Base-by-base conservation (phyloP, 495 filamentous ascomycete genomes). In the Haplographium delicatum region DNA sequence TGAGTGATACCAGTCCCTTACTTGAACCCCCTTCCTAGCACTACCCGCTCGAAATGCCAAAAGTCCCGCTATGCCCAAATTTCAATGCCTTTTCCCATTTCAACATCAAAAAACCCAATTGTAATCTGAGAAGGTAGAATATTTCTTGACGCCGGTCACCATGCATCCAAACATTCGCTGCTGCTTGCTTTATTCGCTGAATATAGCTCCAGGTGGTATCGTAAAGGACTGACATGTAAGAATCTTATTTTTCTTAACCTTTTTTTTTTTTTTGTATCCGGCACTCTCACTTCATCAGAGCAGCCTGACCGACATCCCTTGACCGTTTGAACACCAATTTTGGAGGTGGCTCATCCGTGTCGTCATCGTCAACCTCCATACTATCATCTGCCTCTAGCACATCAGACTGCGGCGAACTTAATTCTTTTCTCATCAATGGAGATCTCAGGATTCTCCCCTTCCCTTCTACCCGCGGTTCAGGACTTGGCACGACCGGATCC, bases 291-390 rank as follows among this genome's bases (percentile, higher is more conserved):
- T n/a, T n/a, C n/a, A n/a, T n/a, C n/a, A n/a, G n/a, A n/a, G n/a
- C n/a, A n/a, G n/a, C n/a, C n/a, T n/a, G 13, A 22, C 47, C 46
- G 18, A 51, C 9, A 20, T 60, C 49, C 43, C 53, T 26, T 8
- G 58, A 53, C 23, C 53, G 27, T 30, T 57, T 57, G 47, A 60
- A 60, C 31, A 54, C 33, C 18, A 60, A 23, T 40, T 51, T 57
- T 4, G 54, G 40, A 2, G 50, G 58, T n/a, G 37, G 8, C 13
- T 53, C 8, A 16, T 51, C 46, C 3, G 57, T 50, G 24, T 25
- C 45, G 18, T 26, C 58, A 25, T 61, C 58, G 28, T 61, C 54
- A 9, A 57, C 58, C 31, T 54, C 58, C 58, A 57, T 54, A n/a
- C 22, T 43, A 26, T 61, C 54, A 31, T 61, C 58, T 0, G 58